Evolutionary conservation across 148 eudicot genomes (phyloP), one percentile per base, ranked within the genome.

Genomic region (Rhododendron ovatum): DNA sequence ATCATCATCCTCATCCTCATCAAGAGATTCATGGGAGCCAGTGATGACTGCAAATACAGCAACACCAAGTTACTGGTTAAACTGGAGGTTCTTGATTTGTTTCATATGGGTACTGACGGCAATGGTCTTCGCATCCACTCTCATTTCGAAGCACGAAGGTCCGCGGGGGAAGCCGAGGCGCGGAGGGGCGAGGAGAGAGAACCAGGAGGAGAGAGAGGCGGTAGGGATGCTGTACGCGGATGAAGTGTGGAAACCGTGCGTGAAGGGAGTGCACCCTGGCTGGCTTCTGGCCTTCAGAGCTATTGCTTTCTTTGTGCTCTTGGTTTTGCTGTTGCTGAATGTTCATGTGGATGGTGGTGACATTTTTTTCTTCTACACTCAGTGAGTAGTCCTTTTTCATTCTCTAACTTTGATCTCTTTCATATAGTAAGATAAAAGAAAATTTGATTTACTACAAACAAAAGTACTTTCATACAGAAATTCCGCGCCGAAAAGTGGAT

Each of bases 361-460:
- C 82, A 94, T 95, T 71, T 91, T 95, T 86, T 92, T 88, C 94
- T 95, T 89, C 85, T 95, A 95, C 79, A 95, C 98, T 83, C 98
- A 95, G 98, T 95, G 88, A 91, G 97, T 88, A 73, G 1, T 30
- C 47, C n/a, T 22, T 75, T 8, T 75, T 18, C 8, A 2, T 78
- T 13, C 35, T 78, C 9, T 3, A 3, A 48, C 5, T 78, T 78
- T 28, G 9, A 2, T 74, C 41, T 37, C 71, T 63, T 26, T 67
- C 33, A 67, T 67, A 15, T 67, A 3, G 15, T 26, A 26, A 67
- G 33, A 26, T 67, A n/a, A n/a, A 26, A n/a, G 13, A 20, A 63
- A 24, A 8, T 4, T 39, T 24, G 11, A 24, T 22, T 63, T 57
- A 14, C 61, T 39, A 39, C 5, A 1, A 55, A 57, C 6, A 18